phyloP scores from a whole-genome alignment of 1,284 basidiomycete genomes.

The Rhodotorula sp. region DNA sequence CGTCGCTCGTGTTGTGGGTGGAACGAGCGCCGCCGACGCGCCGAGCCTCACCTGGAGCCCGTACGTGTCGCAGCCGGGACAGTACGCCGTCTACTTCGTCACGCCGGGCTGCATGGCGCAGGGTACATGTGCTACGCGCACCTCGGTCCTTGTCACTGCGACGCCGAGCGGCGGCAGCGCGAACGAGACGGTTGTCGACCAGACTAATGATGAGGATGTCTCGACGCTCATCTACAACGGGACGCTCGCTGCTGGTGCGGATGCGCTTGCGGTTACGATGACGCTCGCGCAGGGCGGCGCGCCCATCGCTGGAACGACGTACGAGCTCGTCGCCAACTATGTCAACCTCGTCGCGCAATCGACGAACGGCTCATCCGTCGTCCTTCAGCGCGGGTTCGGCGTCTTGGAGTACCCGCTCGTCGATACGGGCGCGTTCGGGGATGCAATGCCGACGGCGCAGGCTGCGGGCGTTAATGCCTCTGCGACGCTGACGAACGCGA shows the following conservation, averaged over 20 bases:
- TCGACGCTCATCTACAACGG: slow-evolving; percentile 67
- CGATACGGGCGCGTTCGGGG: slow-evolving; percentile 34
- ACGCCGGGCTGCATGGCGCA: slow-evolving; percentile 82
- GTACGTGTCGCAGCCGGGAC: slow-evolving; percentile 81
- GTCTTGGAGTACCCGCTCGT: slow-evolving; percentile 38
- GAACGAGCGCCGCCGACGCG: slow-evolving; percentile 61
- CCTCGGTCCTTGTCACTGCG: slow-evolving; percentile 77
- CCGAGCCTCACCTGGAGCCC: slow-evolving; percentile 85
- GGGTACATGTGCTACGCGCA: slow-evolving; percentile 77
- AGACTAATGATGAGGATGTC: slow-evolving; percentile 70
- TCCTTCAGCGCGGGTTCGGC: slow-evolving; percentile 27
- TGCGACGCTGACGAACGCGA: slow-evolving; percentile 33
- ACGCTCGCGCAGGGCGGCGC: slow-evolving; percentile 61
- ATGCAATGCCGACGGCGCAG: slow-evolving; percentile 20
- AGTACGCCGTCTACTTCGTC: slow-evolving; percentile 79
- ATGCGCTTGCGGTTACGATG: slow-evolving; percentile 44
- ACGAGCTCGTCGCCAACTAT: slow-evolving; percentile 76
- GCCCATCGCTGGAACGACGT: slow-evolving; percentile 65
- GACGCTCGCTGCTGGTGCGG: slow-evolving; percentile 72
- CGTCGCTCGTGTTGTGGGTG: slow-evolving; percentile 67
- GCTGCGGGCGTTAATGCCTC: slow-evolving; percentile 21
- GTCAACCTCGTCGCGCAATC: slow-evolving; percentile 60
- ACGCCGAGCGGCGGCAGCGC: slow-evolving; percentile 64
- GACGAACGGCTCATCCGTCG: slow-evolving; percentile 29
- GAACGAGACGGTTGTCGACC: slow-evolving; percentile 64